These are phyloP conservation scores for Helenozyma rhizophorensis DNA, from an alignment of 805 yeast species.

Conservation along the genomic window DNA sequence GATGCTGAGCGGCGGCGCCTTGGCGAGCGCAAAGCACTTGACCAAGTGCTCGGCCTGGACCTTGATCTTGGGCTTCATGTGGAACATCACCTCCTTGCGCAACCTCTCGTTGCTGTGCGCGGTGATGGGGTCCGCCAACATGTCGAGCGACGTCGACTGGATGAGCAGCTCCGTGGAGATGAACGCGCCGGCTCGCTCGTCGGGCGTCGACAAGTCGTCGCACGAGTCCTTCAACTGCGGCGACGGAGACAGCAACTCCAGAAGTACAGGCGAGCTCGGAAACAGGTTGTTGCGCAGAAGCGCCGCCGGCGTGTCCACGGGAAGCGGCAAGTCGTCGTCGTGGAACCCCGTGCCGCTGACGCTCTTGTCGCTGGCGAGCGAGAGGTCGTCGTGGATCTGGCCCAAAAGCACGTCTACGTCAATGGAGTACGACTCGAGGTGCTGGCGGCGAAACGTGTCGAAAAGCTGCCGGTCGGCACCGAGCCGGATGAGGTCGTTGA, in stretches of 20 bases:
- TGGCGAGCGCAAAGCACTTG: conserved; percentile 29
- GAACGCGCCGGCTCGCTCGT: conserved; percentile 1
- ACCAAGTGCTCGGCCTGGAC: conserved; percentile 27
- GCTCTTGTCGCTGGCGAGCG: too few species aligned
- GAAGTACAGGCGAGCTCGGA: conserved; percentile 1
- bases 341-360: conserved; percentile 3
- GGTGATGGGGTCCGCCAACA: conserved; percentile 11
- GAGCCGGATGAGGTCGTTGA: conserved; percentile 30
- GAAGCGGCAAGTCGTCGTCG: conserved; percentile 7
- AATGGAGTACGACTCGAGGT: conserved; percentile 18
- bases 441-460: conserved; percentile 21
- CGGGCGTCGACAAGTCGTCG: not conserved
- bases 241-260: not conserved
- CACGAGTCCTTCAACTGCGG: conserved; percentile 1
- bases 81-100: conserved; percentile 18
- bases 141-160: conserved; percentile 11
- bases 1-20: conserved; percentile 31
- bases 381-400: not conserved
- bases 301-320: conserved; percentile 2
- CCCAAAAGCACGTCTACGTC: conserved; percentile 8
- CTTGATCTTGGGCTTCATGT: conserved; percentile 13
- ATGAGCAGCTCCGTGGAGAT: conserved; percentile 23
- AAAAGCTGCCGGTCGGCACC: conserved; percentile 22
- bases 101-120: conserved; percentile 15
- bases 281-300: not conserved